Base-by-base conservation (phyloP, 495 filamentous ascomycete species). In the Apodospora peruviana region DNA sequence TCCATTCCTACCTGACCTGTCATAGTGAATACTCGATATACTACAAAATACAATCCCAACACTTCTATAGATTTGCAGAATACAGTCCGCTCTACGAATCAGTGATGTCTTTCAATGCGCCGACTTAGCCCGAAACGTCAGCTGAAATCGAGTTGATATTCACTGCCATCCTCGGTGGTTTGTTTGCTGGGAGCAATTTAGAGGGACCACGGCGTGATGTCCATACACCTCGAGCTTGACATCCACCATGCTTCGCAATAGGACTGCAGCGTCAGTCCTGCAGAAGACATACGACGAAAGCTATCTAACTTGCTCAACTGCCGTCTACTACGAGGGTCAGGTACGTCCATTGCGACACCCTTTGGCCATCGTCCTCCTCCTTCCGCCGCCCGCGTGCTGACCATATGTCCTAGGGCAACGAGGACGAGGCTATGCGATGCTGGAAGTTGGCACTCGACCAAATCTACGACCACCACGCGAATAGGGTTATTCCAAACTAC, bases 201-300 rank as follows among this genome's bases (percentile, higher is more conserved):
- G 11, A 7, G 25, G 37, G 5, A 2, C 20, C 44, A 36, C 38
- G 45, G 34, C 43, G 53, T 45, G 11, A 57, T 57, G 55, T 50
- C 23, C 39, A 40, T 19, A 41, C 7, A 21, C 50, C 32, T 22
- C 39, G 17, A 47, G 22, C 20, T 25, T 10, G 27, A 32, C 7
- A 32, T 18, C 16, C 56, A 59, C 47, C 43, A 89, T 87, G 86
- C 87, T 91, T 80, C 86, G 87, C 71, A 85, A 79, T 74, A 88
- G 85, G 45, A 57, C 58, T 18, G 47, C 80, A 38, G 75, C 81
- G 53, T 84, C 89, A 64, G 82, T 83, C 46, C 76, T 96, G 65
- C 93, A 97, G 74, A 96, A 96, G 78, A 95, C 89, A 47, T 96
- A 96, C 70, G 90, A 97, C 73, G 89, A 96, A 60, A 89, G 87